Evolutionary conservation across 73 alveolate species (phyloP).

Genomic region (Symbiodinium pilosum): DNA sequence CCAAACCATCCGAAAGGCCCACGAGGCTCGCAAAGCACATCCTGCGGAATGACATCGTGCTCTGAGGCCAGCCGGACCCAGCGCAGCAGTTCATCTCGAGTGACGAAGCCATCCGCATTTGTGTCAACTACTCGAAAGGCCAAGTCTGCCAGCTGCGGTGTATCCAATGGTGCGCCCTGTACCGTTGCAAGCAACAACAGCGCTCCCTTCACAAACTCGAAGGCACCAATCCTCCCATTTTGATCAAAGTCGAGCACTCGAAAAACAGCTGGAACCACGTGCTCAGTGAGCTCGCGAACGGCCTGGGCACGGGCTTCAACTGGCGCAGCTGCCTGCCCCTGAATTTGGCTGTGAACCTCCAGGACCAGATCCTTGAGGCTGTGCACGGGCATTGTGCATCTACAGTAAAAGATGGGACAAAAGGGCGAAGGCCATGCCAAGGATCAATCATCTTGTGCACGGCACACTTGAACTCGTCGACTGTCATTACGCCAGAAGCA

Average conservation of each 20-base stretch:
- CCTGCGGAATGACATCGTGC: neutral
- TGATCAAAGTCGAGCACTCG: slow-evolving; percentile 74
- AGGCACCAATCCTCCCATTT: slow-evolving; percentile 40
- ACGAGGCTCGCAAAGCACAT: neutral
- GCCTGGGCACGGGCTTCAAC: neutral
- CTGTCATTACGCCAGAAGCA: slow-evolving; percentile 87
- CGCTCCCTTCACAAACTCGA: slow-evolving; percentile 61
- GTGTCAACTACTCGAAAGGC: slow-evolving; percentile 74
- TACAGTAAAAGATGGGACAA: too few relatives aligned
- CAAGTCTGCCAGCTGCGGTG: slow-evolving; percentile 88
- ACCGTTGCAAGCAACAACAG: slow-evolving; percentile 50
- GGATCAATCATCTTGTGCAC: slow-evolving; percentile 54
- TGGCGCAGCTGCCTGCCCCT: neutral
- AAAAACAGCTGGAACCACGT: slow-evolving; percentile 61
- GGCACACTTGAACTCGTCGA: slow-evolving; percentile 63
- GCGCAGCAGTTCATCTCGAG: slow-evolving; percentile 19
- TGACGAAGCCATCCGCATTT: slow-evolving; percentile 57
- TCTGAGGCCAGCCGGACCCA: slow-evolving; percentile 8
- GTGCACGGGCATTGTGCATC: too few relatives aligned
- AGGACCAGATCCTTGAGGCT: slow-evolving; percentile 64
- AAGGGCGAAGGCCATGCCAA: too few relatives aligned
- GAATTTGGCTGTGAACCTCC: slow-evolving; percentile 55
- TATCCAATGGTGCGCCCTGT: slow-evolving; percentile 83
- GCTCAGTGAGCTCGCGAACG: slow-evolving; percentile 14
- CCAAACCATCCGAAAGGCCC: neutral